phyloP scores from a whole-genome alignment of 768 basidiomycete genomes.

The Kwoniella europaea region DNA sequence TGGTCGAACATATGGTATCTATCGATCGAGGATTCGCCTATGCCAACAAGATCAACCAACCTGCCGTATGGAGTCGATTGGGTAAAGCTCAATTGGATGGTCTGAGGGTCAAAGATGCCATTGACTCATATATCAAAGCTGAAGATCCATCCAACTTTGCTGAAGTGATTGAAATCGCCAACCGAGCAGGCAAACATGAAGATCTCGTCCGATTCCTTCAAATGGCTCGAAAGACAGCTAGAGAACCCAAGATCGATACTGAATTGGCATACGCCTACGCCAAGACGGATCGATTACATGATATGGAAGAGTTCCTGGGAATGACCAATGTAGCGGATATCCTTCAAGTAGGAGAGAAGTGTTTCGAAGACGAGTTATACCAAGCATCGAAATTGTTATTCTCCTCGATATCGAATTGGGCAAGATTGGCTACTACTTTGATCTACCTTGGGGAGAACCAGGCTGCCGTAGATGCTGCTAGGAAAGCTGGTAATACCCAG shows the following conservation, averaged over 20 bases:
- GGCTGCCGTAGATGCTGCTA: constrained; percentile 96
- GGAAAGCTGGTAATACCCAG: constrained; percentile 99
- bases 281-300: constrained; percentile 84
- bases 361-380: constrained; percentile 97
- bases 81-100: constrained; percentile 99
- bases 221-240: constrained; percentile 95
- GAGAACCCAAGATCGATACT: constrained; percentile 97
- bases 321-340: constrained; percentile 99
- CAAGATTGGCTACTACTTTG: constrained; percentile 92
- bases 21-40: constrained; percentile 96
- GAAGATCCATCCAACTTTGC: constrained; percentile 90
- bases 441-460: constrained; percentile 99
- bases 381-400: constrained; percentile 96
- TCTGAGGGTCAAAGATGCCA: constrained; percentile 95
- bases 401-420: constrained; percentile 98
- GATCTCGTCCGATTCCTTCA: constrained; percentile 94
- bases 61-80: constrained; percentile 94
- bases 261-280: constrained; percentile 98
- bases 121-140: constrained; percentile 98
- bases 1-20: constrained; percentile 97
- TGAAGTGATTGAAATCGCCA: constrained; percentile 95
- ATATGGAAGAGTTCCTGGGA: constrained; percentile 98
- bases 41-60: constrained; percentile 92
- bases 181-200: constrained; percentile 87
- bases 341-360: constrained; percentile 96